Conservation (phyloP, 2,329 filamentous ascomycete species). For the Exophiala bonariae region DNA sequence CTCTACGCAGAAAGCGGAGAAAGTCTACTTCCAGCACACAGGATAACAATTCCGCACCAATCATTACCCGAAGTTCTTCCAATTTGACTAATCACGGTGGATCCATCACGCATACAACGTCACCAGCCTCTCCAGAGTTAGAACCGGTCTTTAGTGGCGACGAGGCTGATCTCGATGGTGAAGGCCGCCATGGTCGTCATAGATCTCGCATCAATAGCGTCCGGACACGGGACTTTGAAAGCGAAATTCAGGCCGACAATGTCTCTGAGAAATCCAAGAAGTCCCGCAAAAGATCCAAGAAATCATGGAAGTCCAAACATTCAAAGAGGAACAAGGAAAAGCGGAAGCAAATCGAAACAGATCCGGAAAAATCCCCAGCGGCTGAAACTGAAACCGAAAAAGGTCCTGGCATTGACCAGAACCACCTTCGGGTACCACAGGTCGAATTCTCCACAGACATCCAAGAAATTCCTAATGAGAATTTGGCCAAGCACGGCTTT, state of each 20-base stretch:
- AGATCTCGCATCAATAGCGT: constrained; percentile 24
- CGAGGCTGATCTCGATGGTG: constrained; percentile 55
- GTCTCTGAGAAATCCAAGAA: constrained; percentile 32
- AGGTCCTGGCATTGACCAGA: neutral
- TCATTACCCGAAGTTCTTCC: constrained; percentile 38
- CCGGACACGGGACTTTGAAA: constrained; percentile 50
- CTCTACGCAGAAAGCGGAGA: constrained; percentile 69
- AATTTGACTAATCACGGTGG: constrained; percentile 35
- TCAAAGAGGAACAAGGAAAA: constrained; percentile 24
- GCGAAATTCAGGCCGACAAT: constrained; percentile 22
- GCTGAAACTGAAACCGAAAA: constrained; percentile 6
- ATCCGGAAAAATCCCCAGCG: constrained; percentile 33
- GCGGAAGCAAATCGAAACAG: constrained; percentile 32
- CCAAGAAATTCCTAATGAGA: constrained; percentile 31
- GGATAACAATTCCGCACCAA: constrained; percentile 53
- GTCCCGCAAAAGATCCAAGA: constrained; percentile 32
- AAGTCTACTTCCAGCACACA: constrained; percentile 75
- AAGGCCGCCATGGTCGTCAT: constrained; percentile 31
- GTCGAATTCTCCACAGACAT: constrained; percentile 58
- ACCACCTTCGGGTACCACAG: constrained; percentile 34
- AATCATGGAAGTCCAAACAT: constrained; percentile 21
- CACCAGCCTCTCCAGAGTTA: constrained; percentile 14
- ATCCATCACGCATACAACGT: constrained; percentile 13
- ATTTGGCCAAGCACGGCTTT: constrained; percentile 49
- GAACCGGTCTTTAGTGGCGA: constrained; percentile 47